Base-by-base conservation (phyloP, 2,329 filamentous ascomycete genomes). In the Fusarium globosum region DNA sequence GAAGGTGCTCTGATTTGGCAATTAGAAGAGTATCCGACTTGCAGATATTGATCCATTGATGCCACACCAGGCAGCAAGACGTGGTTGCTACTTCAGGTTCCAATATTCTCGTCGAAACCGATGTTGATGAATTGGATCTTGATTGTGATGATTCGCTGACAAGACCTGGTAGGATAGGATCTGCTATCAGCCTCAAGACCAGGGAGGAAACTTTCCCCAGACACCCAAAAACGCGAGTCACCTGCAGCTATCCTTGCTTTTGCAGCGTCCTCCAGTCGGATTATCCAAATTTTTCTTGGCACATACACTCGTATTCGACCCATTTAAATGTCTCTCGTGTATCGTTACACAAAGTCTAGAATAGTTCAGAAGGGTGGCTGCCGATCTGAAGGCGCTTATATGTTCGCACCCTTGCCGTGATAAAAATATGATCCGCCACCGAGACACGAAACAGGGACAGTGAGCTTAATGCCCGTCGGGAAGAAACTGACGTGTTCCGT, bases 221-320 rank as follows among this genome's bases (percentile, higher is more conserved):
- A 35, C 10, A 26, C 33, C 23, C 39, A 42, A 33, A 53, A 28
- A 23, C 36, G 52, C 61, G 39, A 42, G 23, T 43, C 38, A 41
- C 46, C 41, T 70, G 66, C 59, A 70, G 52, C 30, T 43, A 33
- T 30, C 30, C 36, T 49, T 49, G 15, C 38, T 43, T 61, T 42
- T 41, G 49, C 33, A 28, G 49, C 53, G 28, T 53, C 39, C 52
- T 36, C 74, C 62, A 56, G 39, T 74, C 52, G 60, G 48, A 67
- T 69, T 49, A 61, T 66, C 38, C 42, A 61, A 57, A 35, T 26
- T 64, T 36, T 35, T 42, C 56, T 53, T 69, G 42, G 57, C 23
- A 43, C 38, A 59, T 45, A 51, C 28, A 46, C 71, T 78, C 76
- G 75, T 78, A 74, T 77, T 71, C 51, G 53, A 53, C 49, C 56